Base-by-base conservation (phyloP, 495 filamentous ascomycete genomes). In the Aspergillus panamensis region DNA sequence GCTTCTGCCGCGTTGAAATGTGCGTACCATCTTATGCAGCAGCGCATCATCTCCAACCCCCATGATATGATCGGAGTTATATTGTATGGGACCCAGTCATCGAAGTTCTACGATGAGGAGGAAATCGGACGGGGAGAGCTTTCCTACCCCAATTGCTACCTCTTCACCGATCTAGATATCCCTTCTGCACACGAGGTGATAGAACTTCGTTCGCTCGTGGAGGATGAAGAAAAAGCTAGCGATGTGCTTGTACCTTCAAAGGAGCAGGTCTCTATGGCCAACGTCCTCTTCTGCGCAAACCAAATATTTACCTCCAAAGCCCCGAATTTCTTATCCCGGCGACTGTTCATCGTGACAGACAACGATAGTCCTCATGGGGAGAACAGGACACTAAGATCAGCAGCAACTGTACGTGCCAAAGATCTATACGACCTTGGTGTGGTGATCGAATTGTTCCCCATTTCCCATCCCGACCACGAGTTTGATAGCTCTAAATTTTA, bases 11-110 rank as follows among this genome's bases (percentile, higher is more conserved):
- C 95, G 7, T 78, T 99, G 25, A 96, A 96, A 77, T 96, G 92
- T 66, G 93, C 95, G 52, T 95, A 96, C 64, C 82, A 89, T 53
- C 80, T 99, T 53, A 96, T 97, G 87, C 92, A 97, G 73, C 93
- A 96, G 73, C 87, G 95, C 56, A 97, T 99, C 64, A 97, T 99
- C 66, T 92, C 92, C 3, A 92, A 92, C 60, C 95, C 95, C 0
- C 90, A 86, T 66, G 94, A 97, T 63, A 96, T 97, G 93, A 96
- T 99, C 77, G 93, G 93, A 3, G 87, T 99, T 8, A 69, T 99
- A n/a, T 82, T 99, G 8, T 97, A 94, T 60, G 91, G 92, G 12
- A 97, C 93, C 0, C 79, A 95, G 68, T 82, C 90, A 67, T 89
- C 91, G 16, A 93, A 88, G 62, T 93, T 95, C 64, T 82, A 84